Base-by-base conservation (phyloP, 306 rosid species). In the Cyamopsis tetragonoloba region DNA sequence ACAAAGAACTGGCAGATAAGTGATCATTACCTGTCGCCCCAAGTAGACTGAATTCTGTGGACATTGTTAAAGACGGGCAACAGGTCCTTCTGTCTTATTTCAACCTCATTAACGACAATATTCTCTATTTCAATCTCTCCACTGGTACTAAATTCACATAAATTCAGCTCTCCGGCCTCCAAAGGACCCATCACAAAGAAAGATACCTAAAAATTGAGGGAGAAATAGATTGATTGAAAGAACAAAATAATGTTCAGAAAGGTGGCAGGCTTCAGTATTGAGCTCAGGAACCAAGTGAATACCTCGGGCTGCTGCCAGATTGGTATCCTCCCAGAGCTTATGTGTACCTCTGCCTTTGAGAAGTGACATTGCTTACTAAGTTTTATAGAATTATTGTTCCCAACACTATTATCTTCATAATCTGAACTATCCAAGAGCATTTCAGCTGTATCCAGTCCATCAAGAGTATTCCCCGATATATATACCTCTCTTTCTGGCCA, bases 241-340 rank as follows among this genome's bases (percentile, higher is more conserved):
- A 68, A 72, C 39, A 82, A 32, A 66, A 49, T 56, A 74, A 50
- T 50, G 51, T 48, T 55, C 43, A 18, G 54, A 31, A 66, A 71
- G 14, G 44, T 55, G 55, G 54, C 62, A 73, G 70, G 26, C 50
- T 71, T 35, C 49, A 11, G 27, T 54, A 62, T 70, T 67, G 58
- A 58, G 30, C 27, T 30, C n/a, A 37, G 44, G 73, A 78, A 70
- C 72, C 43, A 73, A 64, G 39, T 55, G 28, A 43, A 62, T 84
- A 95, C 99, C 99, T 86, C 74, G 23, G 91, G 81, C 35, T 90
- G 85, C 70, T 85, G 89, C 99, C 99, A 90, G 72, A 95, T 80
- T 47, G 97, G 92, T 57, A 85, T 77, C 89, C 97, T 84, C 64
- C 89, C 96, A 30, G 92, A 85, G 78, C 34, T 85, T 64, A 95